Evolutionary conservation across 2,329 filamentous ascomycete species (phyloP), one percentile per base, ranked within the genome.

Genomic region (Penicillium griseofulvum): DNA sequence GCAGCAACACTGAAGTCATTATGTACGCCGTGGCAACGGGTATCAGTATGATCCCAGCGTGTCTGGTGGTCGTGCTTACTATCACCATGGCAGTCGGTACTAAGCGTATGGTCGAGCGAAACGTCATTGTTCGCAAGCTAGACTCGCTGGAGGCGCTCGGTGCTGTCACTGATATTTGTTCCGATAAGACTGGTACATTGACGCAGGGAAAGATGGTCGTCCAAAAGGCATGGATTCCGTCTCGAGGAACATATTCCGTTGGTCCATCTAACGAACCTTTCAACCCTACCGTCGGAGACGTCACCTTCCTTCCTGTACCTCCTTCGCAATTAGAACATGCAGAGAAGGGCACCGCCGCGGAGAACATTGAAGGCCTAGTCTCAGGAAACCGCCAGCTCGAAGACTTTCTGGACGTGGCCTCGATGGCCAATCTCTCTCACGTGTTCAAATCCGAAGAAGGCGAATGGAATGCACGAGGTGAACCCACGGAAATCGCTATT

Each of bases 401-500:
- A 56, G 75, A 81, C 14, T 86, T 82, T 59, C 78, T 88, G 34
- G 80, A 83, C 48, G 78, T 86, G 29, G 83, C 84, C 9, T 83
- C 84, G 0, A 76, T 87, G 26, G 84, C 84, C 55, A 88, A 88
- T 63, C 73, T 87, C 33, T 83, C 85, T 2, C 79, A 79, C 19
- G 82, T 88, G 10, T 80, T 83, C 54, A 75, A 82, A 56, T 74
- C 74, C 16, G 75, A 82, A n/a, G 71, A 78, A 16, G 71, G 73
- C 10, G 71, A 78, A 38, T 87, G 85, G 85, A 76, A 80, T 50
- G 83, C 81, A n/a, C 79, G 82, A 38, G 86, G 85, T 51, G 84
- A 87, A 57, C 83, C 84, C 0, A 88, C 86, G 1, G 87, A 89
- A 62, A 87, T 89, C 57, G 86, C 87, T 1, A 86, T 89, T 33